These are phyloP conservation scores for Macrotyloma uniflorum DNA, from an alignment of 306 rosid genomes.

Conservation along the genomic window DNA sequence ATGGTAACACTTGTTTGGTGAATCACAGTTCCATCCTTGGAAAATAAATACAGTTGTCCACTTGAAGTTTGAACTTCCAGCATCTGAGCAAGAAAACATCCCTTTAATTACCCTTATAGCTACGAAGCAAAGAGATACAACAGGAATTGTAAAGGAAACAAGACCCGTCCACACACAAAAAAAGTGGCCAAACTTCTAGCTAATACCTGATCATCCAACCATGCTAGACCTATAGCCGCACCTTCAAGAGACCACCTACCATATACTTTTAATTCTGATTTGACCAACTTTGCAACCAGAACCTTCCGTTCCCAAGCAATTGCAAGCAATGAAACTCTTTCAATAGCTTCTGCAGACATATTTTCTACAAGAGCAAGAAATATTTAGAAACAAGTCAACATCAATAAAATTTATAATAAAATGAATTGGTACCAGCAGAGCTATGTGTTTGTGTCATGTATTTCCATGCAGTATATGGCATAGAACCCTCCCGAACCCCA, in stretches of 20 bases:
- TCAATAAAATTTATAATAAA: slow-evolving; percentile 36
- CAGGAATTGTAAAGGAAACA: slow-evolving; percentile 30
- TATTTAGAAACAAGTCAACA: slow-evolving; percentile 43
- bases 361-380: slow-evolving; percentile 57
- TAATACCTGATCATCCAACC: slow-evolving; percentile 95
- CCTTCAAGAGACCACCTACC: slow-evolving; percentile 91
- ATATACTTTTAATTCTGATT: slow-evolving; percentile 78
- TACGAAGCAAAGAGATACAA: slow-evolving; percentile 35
- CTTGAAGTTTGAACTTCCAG: slow-evolving; percentile 80
- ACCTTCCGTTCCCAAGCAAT: slow-evolving; percentile 96
- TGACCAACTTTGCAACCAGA: slow-evolving; percentile 90
- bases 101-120: slow-evolving; percentile 27
- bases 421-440: slow-evolving; percentile 58
- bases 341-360: slow-evolving; percentile 57
- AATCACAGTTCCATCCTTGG: slow-evolving; percentile 88
- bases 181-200: slow-evolving; percentile 16
- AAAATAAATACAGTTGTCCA: slow-evolving; percentile 81
- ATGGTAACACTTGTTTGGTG: slow-evolving; percentile 83
- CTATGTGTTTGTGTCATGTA: slow-evolving; percentile 54
- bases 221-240: slow-evolving; percentile 86
- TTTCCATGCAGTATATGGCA: slow-evolving; percentile 99
- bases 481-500: slow-evolving; percentile 92
- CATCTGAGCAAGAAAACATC: slow-evolving; percentile 65
- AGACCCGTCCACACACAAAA: slow-evolving; percentile 18
- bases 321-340: slow-evolving; percentile 90